Evolutionary conservation across 78 protist genomes (phyloP).

Genomic region (Kipferlia bialata): DNA sequence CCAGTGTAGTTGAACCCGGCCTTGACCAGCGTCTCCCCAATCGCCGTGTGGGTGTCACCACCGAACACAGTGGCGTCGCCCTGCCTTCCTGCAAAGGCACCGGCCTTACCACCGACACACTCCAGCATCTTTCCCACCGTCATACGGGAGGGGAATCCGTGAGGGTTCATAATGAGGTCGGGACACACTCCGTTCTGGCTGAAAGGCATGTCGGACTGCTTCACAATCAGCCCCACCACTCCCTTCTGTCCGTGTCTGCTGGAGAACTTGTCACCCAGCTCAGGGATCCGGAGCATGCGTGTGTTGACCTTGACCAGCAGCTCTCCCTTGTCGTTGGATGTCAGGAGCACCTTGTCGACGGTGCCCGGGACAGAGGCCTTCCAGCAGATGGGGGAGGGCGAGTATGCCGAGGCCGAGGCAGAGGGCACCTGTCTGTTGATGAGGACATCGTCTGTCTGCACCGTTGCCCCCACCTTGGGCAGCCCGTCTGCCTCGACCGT

Average conservation of each 20-base stretch:
- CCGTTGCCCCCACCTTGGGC: conserved; percentile 49
- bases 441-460: conserved; percentile 50
- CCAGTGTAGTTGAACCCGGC: conserved; percentile 87
- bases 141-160: conserved; percentile 95
- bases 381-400: conserved; percentile 26
- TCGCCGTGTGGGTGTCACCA: conserved; percentile 66
- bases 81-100: conserved; percentile 1
- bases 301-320: conserved; percentile 61
- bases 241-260: conserved; percentile 99
- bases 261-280: conserved; percentile 97
- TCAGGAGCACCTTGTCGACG: conserved; percentile 49
- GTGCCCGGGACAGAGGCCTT: conserved; percentile 33
- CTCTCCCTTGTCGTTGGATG: conserved; percentile 18
- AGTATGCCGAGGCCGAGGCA: background rate
- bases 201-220: conserved; percentile 93
- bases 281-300: conserved; percentile 77
- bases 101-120: conserved; percentile 82
- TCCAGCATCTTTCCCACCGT: conserved; percentile 96
- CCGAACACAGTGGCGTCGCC: conserved; percentile 64
- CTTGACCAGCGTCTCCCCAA: conserved; percentile 51
- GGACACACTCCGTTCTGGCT: conserved; percentile 86
- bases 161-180: conserved; percentile 99
- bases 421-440: conserved; percentile 20
- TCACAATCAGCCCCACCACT: conserved; percentile 82
- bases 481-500: conserved; percentile 79